Base-by-base conservation (phyloP, 2,329 filamentous ascomycete genomes). In the Colletotrichum eremochloae region DNA sequence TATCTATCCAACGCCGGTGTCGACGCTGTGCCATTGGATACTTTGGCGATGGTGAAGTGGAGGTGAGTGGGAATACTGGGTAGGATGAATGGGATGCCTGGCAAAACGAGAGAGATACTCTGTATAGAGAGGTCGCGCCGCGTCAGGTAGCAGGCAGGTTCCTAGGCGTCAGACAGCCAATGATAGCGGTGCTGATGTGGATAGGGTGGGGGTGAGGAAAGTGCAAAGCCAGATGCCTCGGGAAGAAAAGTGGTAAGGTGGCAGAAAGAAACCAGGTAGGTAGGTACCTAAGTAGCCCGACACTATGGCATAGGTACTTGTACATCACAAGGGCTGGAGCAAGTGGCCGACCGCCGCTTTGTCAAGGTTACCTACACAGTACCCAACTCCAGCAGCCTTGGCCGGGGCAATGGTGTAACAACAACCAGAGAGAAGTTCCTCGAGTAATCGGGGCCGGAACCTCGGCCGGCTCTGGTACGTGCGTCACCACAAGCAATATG, bases 91-190 rank as follows among this genome's bases (percentile, higher is more conserved):
- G 20, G 46, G 46, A 40, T 33, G 63, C 29, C 9, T 18, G 36
- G 48, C 36, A 53, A 42, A n/a, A 24, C 29, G 36, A 64, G 48
- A 42, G 24, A 24, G 24, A 24, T 24, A 24, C 24, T 24, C 24
- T 24, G 24, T 24, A 24, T 1, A 24, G 24, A 24, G n/a, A 20
- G 24, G 38, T 24, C 18, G 18, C 15, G 50, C 18, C 65, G 40
- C 33, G 65, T 52, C 24, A 29, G 31, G n/a, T 56, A 50, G 20
- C 29, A 68, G 68, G 69, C 65, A 68, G 65, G 69, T 60, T 60
- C 65, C 69, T 20, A 6, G 29, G 5, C 18, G 29, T 20, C 15
- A 4, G 11, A 18, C 1, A 18, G 8, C 69, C 68, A 72, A 64
- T 64, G 44, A 33, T 44, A 6, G 14, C 5, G 7, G 8, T 15